Conservation (phyloP, 2,329 filamentous ascomycete genomes). For the Aspergillus fructus region DNA sequence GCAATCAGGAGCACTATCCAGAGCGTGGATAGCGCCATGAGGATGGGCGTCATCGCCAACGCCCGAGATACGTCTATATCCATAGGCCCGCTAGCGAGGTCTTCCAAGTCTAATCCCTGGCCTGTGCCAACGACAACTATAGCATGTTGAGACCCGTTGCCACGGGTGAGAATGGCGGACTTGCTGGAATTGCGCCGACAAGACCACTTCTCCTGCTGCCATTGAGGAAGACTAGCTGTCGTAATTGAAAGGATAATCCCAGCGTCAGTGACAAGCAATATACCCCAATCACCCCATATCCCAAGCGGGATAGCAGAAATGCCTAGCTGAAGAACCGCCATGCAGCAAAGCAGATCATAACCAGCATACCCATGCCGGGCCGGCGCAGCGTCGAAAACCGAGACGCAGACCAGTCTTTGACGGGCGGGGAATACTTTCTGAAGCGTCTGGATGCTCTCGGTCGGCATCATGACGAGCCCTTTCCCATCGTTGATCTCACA, state of each 20-base stretch:
- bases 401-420: background rate
- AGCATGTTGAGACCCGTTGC: background rate
- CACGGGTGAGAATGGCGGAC: background rate
- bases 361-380: too few species aligned
- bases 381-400: background rate
- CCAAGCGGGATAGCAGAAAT: background rate
- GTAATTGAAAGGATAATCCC: background rate
- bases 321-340: background rate
- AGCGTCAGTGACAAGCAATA: background rate
- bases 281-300: background rate
- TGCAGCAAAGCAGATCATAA: background rate
- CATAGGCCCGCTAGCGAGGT: background rate
- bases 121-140: background rate
- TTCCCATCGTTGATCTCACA: background rate
- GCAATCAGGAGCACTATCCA: background rate
- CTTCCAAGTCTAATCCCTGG: background rate
- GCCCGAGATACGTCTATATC: background rate
- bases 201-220: background rate
- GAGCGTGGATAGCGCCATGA: background rate
- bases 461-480: background rate
- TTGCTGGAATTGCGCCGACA: background rate
- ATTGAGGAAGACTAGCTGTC: background rate
- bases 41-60: background rate
- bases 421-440: background rate
- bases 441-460: background rate